Percentiles rank a stretch among this genome's conserved stretches.
Conservation (phyloP, 2,329 filamentous ascomycete species). For the Exophiala oligosperma region DNA sequence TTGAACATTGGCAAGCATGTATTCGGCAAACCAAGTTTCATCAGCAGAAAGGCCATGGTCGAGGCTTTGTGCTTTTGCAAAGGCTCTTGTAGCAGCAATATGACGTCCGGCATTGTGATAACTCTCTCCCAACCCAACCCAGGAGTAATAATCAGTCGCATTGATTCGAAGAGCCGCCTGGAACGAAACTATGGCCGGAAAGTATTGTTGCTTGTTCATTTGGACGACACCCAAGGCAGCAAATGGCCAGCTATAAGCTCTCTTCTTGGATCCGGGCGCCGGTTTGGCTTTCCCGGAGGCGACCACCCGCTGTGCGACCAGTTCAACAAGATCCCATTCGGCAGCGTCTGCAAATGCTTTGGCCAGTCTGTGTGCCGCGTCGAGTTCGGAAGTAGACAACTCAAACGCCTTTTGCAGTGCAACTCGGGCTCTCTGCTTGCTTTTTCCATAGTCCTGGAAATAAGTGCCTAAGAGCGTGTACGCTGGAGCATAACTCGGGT, state of each 20-base stretch:
- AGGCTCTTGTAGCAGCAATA: constrained; percentile 89
- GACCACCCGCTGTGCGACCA: constrained; percentile 84
- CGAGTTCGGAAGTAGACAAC: constrained; percentile 79
- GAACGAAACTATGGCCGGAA: constrained; percentile 86
- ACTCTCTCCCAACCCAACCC: constrained; percentile 94
- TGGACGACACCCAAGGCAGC: constrained; percentile 91
- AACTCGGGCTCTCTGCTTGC: constrained; percentile 80
- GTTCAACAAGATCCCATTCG: constrained; percentile 96
- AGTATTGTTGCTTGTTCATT: constrained; percentile 88
- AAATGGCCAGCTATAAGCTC: constrained; percentile 93
- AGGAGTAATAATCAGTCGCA: constrained; percentile 88
- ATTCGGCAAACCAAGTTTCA: constrained; percentile 92
- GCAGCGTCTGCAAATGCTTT: constrained; percentile 82
- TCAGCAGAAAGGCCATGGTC: constrained; percentile 62
- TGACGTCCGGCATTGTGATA: constrained; percentile 93
- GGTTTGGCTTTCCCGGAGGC: constrained; percentile 93
- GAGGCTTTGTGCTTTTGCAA: constrained; percentile 77
- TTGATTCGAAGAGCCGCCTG: constrained; percentile 82
- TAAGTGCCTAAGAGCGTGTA: constrained; percentile 90
- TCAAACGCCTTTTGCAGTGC: constrained; percentile 98
- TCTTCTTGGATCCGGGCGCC: constrained; percentile 87
- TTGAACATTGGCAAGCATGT: constrained; percentile 94
- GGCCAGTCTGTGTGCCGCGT: constrained; percentile 84
- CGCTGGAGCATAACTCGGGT: constrained; percentile 83
- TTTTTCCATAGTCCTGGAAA: constrained; percentile 87